A percentile compares a stretch with the other conserved stretches of the same genome.
Evolutionary conservation across 441 rosid species (phyloP).

Genomic region (Croton setiger): DNA sequence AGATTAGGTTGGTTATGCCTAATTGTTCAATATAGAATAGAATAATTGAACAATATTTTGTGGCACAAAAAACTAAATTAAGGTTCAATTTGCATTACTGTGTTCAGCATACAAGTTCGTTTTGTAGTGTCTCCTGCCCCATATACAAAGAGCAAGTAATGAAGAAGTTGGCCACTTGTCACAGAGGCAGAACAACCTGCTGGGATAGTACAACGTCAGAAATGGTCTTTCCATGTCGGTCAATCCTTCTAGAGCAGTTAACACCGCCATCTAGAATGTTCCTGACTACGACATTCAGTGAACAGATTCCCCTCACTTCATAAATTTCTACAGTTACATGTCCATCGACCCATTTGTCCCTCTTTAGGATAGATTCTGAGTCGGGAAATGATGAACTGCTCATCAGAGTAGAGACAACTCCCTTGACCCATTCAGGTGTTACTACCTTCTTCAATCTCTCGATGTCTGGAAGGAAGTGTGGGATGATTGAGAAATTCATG

Average conservation of each 20-base stretch:
- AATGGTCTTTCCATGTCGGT: constrained; percentile 78
- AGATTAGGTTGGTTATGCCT: background rate
- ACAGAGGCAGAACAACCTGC: constrained; percentile 49
- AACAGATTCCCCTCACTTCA: constrained; percentile 62
- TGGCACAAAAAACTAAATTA: background rate
- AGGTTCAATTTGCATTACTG: background rate
- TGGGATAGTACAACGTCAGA: constrained; percentile 75
- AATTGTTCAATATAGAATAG: too few species aligned
- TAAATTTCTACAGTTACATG: constrained; percentile 59
- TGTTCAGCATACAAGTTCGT: background rate
- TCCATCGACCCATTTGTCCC: constrained; percentile 36
- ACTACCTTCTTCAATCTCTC: constrained; percentile 57
- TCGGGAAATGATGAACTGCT: constrained; percentile 42
- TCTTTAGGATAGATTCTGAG: constrained; percentile 30
- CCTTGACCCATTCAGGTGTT: constrained; percentile 71
- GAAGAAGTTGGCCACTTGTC: background rate
- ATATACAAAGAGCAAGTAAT: background rate
- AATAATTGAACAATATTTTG: too few species aligned
- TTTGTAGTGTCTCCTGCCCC: background rate
- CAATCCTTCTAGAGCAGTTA: constrained; percentile 88
- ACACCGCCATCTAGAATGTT: constrained; percentile 90
- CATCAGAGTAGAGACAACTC: constrained; percentile 49
- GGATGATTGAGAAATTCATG: constrained; percentile 80
- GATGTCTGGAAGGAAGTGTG: constrained; percentile 54
- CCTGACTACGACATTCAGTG: constrained; percentile 67